Evolutionary conservation across 495 filamentous ascomycete genomes (phyloP), one percentile per base, ranked within the genome.

Genomic region (Neurospora sp.): DNA sequence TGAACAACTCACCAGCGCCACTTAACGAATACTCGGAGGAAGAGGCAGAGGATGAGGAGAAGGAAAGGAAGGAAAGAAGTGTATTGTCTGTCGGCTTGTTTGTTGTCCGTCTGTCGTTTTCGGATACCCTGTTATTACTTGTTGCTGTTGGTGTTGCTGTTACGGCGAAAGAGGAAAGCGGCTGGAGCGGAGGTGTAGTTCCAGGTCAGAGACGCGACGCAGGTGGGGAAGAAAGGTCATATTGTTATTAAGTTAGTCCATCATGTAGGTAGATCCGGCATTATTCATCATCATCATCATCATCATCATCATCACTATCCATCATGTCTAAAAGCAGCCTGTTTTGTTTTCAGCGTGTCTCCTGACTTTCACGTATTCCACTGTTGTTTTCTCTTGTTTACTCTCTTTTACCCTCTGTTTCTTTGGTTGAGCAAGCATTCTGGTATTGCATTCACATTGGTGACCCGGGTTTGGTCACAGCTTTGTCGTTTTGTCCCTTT

Each of bases 401-500:
- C 42, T 74, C 68, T 31, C 71, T 42, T 73, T 16, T 31, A 72
- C 59, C 61, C 70, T 18, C n/a, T 20, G 46, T 70, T 41, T 68
- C 42, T 73, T 20, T 69, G 27, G 46, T 69, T 48, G 22, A 39
- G 37, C 44, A 53, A 59, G 72, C 72, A 59, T 53, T 53, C 35
- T 78, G 71, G 76, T 72, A 76, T 75, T 74, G 69, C 73, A 72
- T 53, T 22, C 11, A 20, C 10, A 22, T 44, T 73, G 71, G 72
- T 46, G 73, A 71, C 73, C 73, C 70, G 69, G 75, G 72, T 41
- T 74, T 42, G 75, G 75, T 78, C 46, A 39, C 76, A 71, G 41
- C 18, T n/a, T 44, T 44, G 3, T 44, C 18, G 18, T 74, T 69
- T 70, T 72, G 70, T 73, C 22, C 72, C 16, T 59, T n/a, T 71